Evolutionary conservation across 306 rosid species (phyloP), one percentile per base, ranked within the genome.

Genomic region (Carpinus viminea): DNA sequence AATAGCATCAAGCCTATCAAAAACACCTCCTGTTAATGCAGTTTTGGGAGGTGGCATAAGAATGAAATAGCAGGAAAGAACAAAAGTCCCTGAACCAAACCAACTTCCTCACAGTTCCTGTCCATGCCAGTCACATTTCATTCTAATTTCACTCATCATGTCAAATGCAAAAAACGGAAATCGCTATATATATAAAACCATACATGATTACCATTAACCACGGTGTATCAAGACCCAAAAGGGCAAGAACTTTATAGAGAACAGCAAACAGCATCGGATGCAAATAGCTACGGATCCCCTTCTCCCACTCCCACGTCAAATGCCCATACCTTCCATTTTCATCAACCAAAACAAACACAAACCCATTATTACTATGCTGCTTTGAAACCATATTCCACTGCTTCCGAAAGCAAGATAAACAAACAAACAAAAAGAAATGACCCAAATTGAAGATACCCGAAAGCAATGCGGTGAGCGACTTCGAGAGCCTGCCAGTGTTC

Each of bases 401-500:
- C 50, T 73, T 57, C 78, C 7, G 10, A 52, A 72, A 62, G 20
- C 57, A 50, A 43, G 61, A 24, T 70, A 28, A 53, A 28, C 50
- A 7, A 68, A 68, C 68, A 78, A 57, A 31, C 8, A 51, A 68
- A 17, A 74, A 10, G 24, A 2, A 17, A 52, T 8, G 53, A 24
- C 17, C 13, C 70, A 69, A 68, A 75, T 34, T 18, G 28, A 64
- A 50, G 11, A 10, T 88, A 91, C 93, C 98, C 99, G 28, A 91
- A 95, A 31, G 88, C 86, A 83, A 95, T 80, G 60, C 83, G 84
- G 79, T 95, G 99, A n/a, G 98, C 98, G 36, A 92, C 97, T 78
- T 95, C 98, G 11, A 93, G 97, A 50, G 96, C 91, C 53, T 95
- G 99, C 98, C 99, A 93, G 76, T 93, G 96, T 87, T 95, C 99